These are phyloP conservation scores for Aspergillus cejpii DNA, from an alignment of 2,329 filamentous ascomycete genomes.

Conservation along the genomic window DNA sequence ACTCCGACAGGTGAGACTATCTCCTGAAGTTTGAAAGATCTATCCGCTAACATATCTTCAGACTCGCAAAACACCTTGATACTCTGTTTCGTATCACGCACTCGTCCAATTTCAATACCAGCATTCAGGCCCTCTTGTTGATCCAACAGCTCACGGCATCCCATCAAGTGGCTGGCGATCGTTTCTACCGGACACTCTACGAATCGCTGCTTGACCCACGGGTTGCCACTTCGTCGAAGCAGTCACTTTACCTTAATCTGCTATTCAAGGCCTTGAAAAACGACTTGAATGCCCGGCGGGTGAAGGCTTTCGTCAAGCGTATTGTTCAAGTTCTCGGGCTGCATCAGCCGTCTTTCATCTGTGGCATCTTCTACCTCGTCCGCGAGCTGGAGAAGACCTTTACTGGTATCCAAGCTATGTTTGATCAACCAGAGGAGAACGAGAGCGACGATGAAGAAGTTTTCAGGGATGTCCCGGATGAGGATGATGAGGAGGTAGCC, in stretches of 20 bases:
- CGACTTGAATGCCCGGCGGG: slow-evolving; percentile 81
- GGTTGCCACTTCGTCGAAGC: slow-evolving; percentile 83
- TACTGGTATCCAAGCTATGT: slow-evolving; percentile 68
- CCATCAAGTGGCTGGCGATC: slow-evolving; percentile 74
- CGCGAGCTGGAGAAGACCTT: slow-evolving; percentile 73
- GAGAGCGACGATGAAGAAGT: slow-evolving; percentile 65
- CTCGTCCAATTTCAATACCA: slow-evolving; percentile 98
- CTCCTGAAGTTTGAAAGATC: not conserved
- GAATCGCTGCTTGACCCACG: slow-evolving; percentile 90
- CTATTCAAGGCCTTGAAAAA: slow-evolving; percentile 81
- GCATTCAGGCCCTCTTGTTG: slow-evolving; percentile 87
- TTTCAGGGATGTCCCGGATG: slow-evolving; percentile 59
- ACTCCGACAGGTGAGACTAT: slow-evolving; percentile 59
- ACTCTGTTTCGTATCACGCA: slow-evolving; percentile 94
- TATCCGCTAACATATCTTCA: slow-evolving; percentile 29
- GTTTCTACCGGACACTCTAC: slow-evolving; percentile 93
- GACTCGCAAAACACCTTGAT: slow-evolving; percentile 80
- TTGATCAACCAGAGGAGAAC: slow-evolving; percentile 72
- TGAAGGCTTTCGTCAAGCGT: slow-evolving; percentile 93
- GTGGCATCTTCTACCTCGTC: slow-evolving; percentile 84
- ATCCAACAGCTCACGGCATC: slow-evolving; percentile 84
- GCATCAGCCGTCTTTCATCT: slow-evolving; percentile 88
- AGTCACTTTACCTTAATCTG: slow-evolving; percentile 89
- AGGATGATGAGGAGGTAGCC: slow-evolving; percentile 40
- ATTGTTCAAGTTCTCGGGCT: slow-evolving; percentile 79